Percentiles rank a stretch among this genome's conserved stretches.
Conservation (phyloP, 306 rosid species). For the Inga laurina region DNA sequence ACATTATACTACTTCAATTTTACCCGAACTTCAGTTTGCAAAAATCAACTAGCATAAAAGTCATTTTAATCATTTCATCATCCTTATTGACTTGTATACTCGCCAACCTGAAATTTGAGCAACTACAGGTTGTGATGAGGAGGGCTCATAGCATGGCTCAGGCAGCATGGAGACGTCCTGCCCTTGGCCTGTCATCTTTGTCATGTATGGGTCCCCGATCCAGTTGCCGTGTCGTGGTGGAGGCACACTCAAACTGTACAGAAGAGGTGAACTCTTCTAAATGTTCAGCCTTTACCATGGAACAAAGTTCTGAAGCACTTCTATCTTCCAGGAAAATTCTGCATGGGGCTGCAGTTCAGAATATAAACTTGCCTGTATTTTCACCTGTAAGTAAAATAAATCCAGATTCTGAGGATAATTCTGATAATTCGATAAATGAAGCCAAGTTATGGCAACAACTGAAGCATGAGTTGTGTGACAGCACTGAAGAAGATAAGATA, state of each 20-base stretch:
- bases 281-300: slow-evolving; percentile 33
- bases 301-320: slow-evolving; percentile 52
- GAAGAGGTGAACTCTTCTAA: slow-evolving; percentile 44
- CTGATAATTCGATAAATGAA: slow-evolving; percentile 63
- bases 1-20: too few relatives aligned
- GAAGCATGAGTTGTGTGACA: slow-evolving; percentile 77
- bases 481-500: slow-evolving; percentile 54
- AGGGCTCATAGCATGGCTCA: slow-evolving; percentile 95
- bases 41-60: too few relatives aligned
- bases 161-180: slow-evolving; percentile 95
- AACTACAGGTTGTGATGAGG: slow-evolving; percentile 80
- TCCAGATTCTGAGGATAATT: slow-evolving; percentile 36
- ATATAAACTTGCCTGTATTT: slow-evolving; percentile 59
- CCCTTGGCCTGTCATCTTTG: slow-evolving; percentile 75
- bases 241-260: slow-evolving; percentile 41
- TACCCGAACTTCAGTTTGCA: too few relatives aligned
- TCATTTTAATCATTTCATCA: background rate
- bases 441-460: slow-evolving; percentile 92
- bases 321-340: slow-evolving; percentile 44
- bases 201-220: slow-evolving; percentile 95
- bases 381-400: slow-evolving; percentile 53
- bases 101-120: slow-evolving; percentile 22
- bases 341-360: slow-evolving; percentile 41
- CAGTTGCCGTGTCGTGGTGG: slow-evolving; percentile 57
- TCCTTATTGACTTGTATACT: background rate